These are phyloP conservation scores for Sporothrix sp. DNA, from an alignment of 2,329 filamentous ascomycete genomes.

Conservation along the genomic window DNA sequence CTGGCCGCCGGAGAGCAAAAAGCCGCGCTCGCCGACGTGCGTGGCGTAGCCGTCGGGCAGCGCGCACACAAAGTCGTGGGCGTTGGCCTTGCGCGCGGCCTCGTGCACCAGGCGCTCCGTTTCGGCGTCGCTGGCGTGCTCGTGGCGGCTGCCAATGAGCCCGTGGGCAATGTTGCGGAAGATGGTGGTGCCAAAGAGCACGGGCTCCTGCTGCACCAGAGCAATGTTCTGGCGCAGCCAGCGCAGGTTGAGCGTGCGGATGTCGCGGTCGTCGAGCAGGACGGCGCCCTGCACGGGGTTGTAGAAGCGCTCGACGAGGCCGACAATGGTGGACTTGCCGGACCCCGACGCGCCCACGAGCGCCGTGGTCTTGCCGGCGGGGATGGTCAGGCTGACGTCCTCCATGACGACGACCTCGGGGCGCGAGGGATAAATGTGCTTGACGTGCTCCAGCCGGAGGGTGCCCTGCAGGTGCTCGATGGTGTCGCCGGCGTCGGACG, in stretches of 20 bases:
- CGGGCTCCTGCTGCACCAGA: slow-evolving; percentile 86
- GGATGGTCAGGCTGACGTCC: slow-evolving; percentile 67
- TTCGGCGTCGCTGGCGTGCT: slow-evolving; percentile 57
- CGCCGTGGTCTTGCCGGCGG: slow-evolving; percentile 84
- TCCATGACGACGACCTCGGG: slow-evolving; percentile 86
- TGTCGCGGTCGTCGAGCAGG: slow-evolving; percentile 71
- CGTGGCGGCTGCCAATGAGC: slow-evolving; percentile 71
- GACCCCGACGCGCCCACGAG: slow-evolving; percentile 90
- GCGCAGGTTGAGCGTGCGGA: slow-evolving; percentile 70
- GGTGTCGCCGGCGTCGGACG: slow-evolving; percentile 58
- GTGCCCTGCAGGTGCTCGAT: slow-evolving; percentile 65
- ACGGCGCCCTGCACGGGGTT: slow-evolving; percentile 73
- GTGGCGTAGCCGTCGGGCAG: slow-evolving; percentile 88
- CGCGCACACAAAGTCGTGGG: slow-evolving; percentile 76
- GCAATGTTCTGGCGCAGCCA: slow-evolving; percentile 92
- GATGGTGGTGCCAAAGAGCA: slow-evolving; percentile 82
- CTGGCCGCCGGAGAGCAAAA: slow-evolving; percentile 86
- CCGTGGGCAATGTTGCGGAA: slow-evolving; percentile 85
- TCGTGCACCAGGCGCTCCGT: slow-evolving; percentile 62
- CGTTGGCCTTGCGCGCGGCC: slow-evolving; percentile 84
- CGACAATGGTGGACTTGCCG: slow-evolving; percentile 90
- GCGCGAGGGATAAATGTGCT: slow-evolving; percentile 89
- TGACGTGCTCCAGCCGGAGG: slow-evolving; percentile 72
- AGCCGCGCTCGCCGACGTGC: slow-evolving; percentile 89
- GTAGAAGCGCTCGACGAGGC: slow-evolving; percentile 89